phyloP scores from a whole-genome alignment of 352 stramenopile genomes.

The Phytopythium litorale region DNA sequence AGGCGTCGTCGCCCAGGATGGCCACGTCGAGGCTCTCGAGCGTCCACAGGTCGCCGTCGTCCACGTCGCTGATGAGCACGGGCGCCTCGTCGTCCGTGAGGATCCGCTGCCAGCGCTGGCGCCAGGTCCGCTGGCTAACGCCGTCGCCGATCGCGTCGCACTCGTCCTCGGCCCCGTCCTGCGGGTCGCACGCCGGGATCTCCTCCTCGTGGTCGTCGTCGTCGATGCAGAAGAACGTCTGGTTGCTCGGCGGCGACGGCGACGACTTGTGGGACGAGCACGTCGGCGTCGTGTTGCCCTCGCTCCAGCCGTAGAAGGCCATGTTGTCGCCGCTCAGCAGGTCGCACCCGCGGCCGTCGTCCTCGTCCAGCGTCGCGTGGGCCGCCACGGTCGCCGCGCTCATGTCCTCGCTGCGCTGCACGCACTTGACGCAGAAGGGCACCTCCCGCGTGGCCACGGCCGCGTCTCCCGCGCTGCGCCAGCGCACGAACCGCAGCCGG shows the following conservation, averaged over 20 bases:
- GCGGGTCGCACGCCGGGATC: not conserved
- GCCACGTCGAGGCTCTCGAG: slow-evolving; percentile 3
- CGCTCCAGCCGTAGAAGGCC: not conserved
- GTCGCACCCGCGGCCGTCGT: slow-evolving; percentile 7
- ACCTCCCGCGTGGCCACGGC: slow-evolving; percentile 8
- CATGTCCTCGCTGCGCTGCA: slow-evolving; percentile 22
- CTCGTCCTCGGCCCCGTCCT: not conserved
- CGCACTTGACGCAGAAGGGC: slow-evolving; percentile 26
- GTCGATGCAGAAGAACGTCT: slow-evolving; percentile 5
- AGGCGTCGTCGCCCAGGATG: not conserved
- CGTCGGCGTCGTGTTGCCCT: not conserved
- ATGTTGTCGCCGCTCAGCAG: not conserved
- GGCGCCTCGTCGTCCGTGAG: not conserved
- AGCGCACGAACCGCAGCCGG: slow-evolving; percentile 7
- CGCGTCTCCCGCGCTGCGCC: not conserved
- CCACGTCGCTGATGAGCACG: not conserved
- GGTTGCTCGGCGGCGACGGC: not conserved
- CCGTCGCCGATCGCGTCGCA: not conserved
- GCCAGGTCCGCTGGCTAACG: not conserved
- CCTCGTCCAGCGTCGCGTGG: slow-evolving; percentile 25
- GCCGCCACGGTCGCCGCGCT: slow-evolving; percentile 21
- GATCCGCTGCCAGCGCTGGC: not conserved
- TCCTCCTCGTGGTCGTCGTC: slow-evolving; percentile 1
- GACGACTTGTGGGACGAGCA: not conserved
- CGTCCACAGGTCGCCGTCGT: slow-evolving; percentile 3